Percentiles rank a stretch among this genome's conserved stretches.
Conservation (phyloP, 306 rosid species). For the Boehmeria nivea region DNA sequence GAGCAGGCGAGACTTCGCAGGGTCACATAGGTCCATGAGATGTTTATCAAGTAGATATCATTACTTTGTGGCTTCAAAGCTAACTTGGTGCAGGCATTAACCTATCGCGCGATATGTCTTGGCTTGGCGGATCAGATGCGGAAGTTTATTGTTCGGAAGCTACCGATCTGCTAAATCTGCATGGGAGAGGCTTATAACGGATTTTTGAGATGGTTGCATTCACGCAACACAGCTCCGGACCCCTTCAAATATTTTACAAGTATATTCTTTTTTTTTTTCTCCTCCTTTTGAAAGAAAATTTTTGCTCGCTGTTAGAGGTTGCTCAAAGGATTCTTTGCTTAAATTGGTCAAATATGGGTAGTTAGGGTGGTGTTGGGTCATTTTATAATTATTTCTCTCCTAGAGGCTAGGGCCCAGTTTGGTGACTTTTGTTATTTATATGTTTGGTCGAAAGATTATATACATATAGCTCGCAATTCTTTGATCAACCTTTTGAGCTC, state of each 20-base stretch:
- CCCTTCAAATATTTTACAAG: background rate
- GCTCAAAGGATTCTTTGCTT: background rate
- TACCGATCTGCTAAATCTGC: background rate
- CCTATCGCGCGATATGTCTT: slow-evolving; percentile 7
- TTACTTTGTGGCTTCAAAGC: slow-evolving; percentile 17
- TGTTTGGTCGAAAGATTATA: too few relatives aligned
- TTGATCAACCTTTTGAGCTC: too few relatives aligned
- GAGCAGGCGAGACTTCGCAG: slow-evolving; percentile 40
- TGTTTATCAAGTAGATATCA: slow-evolving; percentile 9
- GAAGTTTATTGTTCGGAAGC: background rate
- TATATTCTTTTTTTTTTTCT: background rate
- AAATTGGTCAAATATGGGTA: too few relatives aligned
- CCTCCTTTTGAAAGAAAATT: background rate
- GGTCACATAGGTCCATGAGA: slow-evolving; percentile 31
- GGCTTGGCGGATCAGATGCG: slow-evolving; percentile 24
- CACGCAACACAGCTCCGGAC: background rate
- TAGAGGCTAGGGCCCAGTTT: too few relatives aligned
- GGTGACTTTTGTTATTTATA: too few relatives aligned
- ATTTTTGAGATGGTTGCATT: slow-evolving; percentile 1
- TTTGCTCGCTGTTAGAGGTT: background rate
- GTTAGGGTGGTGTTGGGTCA: too few relatives aligned
- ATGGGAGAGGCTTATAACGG: background rate
- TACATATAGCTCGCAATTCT: too few relatives aligned
- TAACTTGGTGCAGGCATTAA: slow-evolving; percentile 10
- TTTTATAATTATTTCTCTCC: too few relatives aligned